phyloP scores from a whole-genome alignment of 139 green algal species.

The Choricystis sp. region DNA sequence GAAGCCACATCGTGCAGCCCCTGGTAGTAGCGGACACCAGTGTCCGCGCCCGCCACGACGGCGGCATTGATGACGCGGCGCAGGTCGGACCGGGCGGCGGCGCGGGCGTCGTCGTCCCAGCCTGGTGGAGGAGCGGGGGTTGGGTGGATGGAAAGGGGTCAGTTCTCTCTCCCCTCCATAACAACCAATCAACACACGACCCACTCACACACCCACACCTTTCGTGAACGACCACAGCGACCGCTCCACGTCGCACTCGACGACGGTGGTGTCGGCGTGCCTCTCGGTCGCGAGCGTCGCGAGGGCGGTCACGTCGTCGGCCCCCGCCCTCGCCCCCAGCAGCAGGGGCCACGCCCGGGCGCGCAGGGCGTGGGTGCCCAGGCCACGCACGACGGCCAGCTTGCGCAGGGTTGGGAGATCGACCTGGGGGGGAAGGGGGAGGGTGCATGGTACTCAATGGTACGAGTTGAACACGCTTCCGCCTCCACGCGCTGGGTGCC shows the following conservation, averaged over 20 bases:
- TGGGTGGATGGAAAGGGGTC: too few species aligned
- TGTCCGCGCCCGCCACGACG: constrained; percentile 10
- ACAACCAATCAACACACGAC: neutral
- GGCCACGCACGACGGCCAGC: constrained; percentile 40
- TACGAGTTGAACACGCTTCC: neutral
- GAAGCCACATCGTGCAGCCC: constrained; percentile 76
- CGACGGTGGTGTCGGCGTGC: constrained; percentile 35
- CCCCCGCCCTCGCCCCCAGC: constrained; percentile 15
- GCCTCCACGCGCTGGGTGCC: too few species aligned
- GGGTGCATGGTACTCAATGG: neutral
- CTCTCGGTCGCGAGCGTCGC: neutral
- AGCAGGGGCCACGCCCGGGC: constrained; percentile 50
- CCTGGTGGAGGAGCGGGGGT: constrained; percentile 8
- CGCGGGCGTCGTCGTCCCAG: constrained; percentile 25
- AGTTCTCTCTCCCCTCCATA: too few species aligned
- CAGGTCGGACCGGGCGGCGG: constrained; percentile 27
- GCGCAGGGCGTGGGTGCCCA: constrained; percentile 47
- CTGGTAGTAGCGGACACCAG: constrained; percentile 17
- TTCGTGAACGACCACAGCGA: constrained; percentile 57
- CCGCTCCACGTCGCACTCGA: constrained; percentile 49
- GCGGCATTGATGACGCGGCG: constrained; percentile 42
- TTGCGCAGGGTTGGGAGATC: constrained; percentile 41
- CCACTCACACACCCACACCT: constrained; percentile 11
- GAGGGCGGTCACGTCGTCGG: neutral
- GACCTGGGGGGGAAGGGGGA: constrained; percentile 10